Percentiles rank a stretch among this genome's conserved stretches.
Conservation (phyloP, 2,329 filamentous ascomycete species). For the Diaporthe eres region DNA sequence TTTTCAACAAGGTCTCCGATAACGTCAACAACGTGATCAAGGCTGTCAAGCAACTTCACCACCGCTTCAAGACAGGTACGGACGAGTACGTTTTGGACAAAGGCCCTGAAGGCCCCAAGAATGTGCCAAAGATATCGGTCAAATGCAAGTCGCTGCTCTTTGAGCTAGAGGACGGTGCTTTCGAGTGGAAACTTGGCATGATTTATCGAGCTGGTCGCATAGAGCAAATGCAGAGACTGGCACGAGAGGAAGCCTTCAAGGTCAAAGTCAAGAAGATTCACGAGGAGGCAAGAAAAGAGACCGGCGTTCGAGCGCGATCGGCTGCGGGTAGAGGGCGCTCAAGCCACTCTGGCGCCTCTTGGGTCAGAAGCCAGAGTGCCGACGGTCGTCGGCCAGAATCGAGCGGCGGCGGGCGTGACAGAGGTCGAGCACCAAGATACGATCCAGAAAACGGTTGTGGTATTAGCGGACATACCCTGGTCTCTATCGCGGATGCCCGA, state of each 20-base stretch:
- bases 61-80: conserved; percentile 89
- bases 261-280: conserved; percentile 89
- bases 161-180: conserved; percentile 94
- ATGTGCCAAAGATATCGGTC: conserved; percentile 87
- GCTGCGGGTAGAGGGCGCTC: conserved; percentile 58
- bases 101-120: conserved; percentile 86
- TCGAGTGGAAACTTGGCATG: conserved; percentile 96
- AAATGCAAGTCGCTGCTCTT: conserved; percentile 87
- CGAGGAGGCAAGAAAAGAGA: conserved; percentile 71
- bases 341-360: conserved; percentile 50
- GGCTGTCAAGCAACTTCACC: conserved; percentile 89
- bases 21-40: conserved; percentile 92
- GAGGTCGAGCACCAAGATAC: conserved; percentile 73
- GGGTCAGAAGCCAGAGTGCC: conserved; percentile 69
- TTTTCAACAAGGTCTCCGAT: conserved; percentile 92
- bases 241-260: conserved; percentile 89
- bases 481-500: conserved; percentile 83
- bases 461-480: conserved; percentile 79
- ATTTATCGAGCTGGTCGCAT: conserved; percentile 92
- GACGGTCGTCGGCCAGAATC: conserved; percentile 59
- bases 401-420: conserved; percentile 51
- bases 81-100: conserved; percentile 92
- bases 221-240: conserved; percentile 91
- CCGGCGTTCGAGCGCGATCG: conserved; percentile 70
- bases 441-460: conserved; percentile 83